Evolutionary conservation across 768 basidiomycete species (phyloP), one percentile per base, ranked within the genome.

Genomic region (Ephemerocybe angulata): DNA sequence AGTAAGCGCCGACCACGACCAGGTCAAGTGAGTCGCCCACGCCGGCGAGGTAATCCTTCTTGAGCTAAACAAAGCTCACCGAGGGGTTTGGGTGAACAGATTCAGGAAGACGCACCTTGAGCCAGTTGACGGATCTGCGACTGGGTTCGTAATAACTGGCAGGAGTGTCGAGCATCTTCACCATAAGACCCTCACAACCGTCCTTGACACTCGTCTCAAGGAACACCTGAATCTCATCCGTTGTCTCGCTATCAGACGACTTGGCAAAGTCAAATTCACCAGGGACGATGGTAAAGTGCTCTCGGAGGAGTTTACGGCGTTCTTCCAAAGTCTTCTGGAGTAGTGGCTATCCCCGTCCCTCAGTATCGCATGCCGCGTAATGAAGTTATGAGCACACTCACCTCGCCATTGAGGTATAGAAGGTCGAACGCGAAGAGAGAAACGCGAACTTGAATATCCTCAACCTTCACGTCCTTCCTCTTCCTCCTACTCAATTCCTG

Each of bases 161-260:
- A 35, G 93, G 88, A 43, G 83, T 88, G 38, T 96, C 92, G 17
- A 99, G 75, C 93, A 97, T 96, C 76, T 99, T 99, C 56, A 99
- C 93, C 97, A 99, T 99, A 43, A 99, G 81, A 10, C 97, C 97
- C 69, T 99, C 97, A 67, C 97, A 98, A 1, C 96, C 94, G 66
- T 98, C 97, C 67, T 94, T 98, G 61, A 99, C 92, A 68, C 91
- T 94, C 60, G 94, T 90, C 66, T 98, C 96, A 8, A 99, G 74
- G 79, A 99, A 98, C 1, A 80, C 67, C 65, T 97, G 93, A 44
- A 99, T 98, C 63, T 97, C 95, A 22, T 99, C 97, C 4, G 84
- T 88, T 7, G 87, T 90, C 56, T 93, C 86, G 15, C 87, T 79
- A 64, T 99, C 96, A 1, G 91, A 91, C 3, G 89, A 87, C 64